Evolutionary conservation across 139 green algal species (phyloP).

Genomic region (Tetradesmus obliquus): DNA sequence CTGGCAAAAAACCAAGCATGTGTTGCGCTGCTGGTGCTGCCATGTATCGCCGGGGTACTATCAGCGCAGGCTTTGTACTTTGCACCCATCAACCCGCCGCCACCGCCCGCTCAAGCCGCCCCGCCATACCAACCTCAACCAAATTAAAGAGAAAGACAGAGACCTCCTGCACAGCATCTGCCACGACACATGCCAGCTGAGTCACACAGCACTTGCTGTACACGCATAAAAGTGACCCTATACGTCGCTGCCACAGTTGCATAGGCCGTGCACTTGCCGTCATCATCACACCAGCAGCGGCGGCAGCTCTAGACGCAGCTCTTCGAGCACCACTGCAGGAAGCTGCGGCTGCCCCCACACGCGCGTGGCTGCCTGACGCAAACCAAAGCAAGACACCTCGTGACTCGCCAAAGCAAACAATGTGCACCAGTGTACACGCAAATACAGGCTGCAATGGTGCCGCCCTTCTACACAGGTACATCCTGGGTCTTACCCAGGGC

Average conservation of each 20-base stretch:
- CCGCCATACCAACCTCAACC: neutral
- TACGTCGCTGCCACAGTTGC: neutral
- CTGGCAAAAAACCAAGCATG: neutral
- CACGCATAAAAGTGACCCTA: neutral
- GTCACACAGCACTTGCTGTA: neutral
- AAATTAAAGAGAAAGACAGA: neutral
- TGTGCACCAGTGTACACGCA: constrained; percentile 1
- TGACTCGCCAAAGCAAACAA: neutral
- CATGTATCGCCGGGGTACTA: neutral
- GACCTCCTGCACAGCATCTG: neutral
- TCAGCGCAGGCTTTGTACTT: neutral
- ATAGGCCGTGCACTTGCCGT: neutral
- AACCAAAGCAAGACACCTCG: neutral
- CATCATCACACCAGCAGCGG: neutral
- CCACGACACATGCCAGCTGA: neutral
- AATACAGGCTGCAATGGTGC: constrained; percentile 1
- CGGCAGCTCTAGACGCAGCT: neutral
- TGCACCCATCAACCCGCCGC: neutral
- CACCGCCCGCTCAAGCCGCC: neutral
- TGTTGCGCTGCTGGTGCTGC: neutral
- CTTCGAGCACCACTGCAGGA: neutral
- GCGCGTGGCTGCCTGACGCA: neutral
- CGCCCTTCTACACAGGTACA: neutral
- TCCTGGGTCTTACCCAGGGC: neutral
- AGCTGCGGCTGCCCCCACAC: neutral